Conservation (phyloP, 306 rosid species). For the Glycine tomentella region DNA sequence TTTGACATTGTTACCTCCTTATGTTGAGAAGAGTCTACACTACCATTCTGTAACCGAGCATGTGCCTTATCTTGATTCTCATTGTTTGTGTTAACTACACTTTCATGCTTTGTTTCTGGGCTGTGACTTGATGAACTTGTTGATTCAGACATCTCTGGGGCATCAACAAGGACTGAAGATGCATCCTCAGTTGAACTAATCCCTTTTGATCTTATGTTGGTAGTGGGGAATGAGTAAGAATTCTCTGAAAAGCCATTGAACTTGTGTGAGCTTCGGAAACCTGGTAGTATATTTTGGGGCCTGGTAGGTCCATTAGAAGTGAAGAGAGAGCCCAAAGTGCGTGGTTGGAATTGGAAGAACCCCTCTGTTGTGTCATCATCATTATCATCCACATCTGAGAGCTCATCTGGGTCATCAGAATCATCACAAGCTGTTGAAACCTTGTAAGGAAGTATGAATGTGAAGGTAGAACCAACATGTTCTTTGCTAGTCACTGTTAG, state of each 20-base stretch:
- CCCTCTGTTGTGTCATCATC: conserved; percentile 76
- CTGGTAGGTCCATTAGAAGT: conserved; percentile 74
- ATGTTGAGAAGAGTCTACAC: conserved; percentile 43
- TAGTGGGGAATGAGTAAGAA: conserved; percentile 52
- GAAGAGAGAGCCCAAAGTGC: conserved; percentile 82
- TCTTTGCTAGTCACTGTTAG: conserved; percentile 89
- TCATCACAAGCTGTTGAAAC: conserved; percentile 66
- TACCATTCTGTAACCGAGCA: conserved; percentile 48
- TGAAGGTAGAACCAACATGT: conserved; percentile 83
- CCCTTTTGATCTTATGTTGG: conserved; percentile 47
- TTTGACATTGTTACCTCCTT: conserved; percentile 38
- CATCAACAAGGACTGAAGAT: conserved; percentile 50
- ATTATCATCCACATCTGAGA: conserved; percentile 63
- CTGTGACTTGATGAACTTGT: conserved; percentile 51
- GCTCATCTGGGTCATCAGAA: conserved; percentile 80
- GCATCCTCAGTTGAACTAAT: conserved; percentile 54
- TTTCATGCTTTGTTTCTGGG: conserved; percentile 42
- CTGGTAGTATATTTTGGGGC: conserved; percentile 60
- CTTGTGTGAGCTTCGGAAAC: conserved; percentile 57
- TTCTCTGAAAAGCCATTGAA: conserved; percentile 58
- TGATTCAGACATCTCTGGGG: conserved; percentile 54
- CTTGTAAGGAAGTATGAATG: conserved; percentile 87
- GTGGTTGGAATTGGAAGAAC: conserved; percentile 91
- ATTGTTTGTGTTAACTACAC: conserved; percentile 36
- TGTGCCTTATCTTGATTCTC: conserved; percentile 46